A percentile compares a stretch with the other conserved stretches of the same genome.
These are phyloP conservation scores for Hyaloperonospora brassicae DNA, from an alignment of 352 stramenopile genomes.

Conservation along the genomic window DNA sequence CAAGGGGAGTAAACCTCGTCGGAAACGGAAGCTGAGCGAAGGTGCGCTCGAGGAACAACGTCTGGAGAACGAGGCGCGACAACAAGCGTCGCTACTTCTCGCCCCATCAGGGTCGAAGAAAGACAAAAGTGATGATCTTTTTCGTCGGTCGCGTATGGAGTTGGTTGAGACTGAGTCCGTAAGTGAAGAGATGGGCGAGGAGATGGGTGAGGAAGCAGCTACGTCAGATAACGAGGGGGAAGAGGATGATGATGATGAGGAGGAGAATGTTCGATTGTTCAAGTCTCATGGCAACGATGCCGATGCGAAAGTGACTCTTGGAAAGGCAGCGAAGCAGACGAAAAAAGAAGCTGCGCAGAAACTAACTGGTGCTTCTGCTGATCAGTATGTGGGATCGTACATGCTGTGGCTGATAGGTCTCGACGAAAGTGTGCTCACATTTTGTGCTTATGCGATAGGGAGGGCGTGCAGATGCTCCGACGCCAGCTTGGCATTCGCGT, in stretches of 20 bases:
- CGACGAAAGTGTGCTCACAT: not conserved
- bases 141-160: slow-evolving; percentile 32
- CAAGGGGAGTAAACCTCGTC: slow-evolving; percentile 59
- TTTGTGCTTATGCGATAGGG: slow-evolving; percentile 20
- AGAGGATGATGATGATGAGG: slow-evolving; percentile 25
- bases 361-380: slow-evolving; percentile 10
- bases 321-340: slow-evolving; percentile 9
- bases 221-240: slow-evolving; percentile 24
- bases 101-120: slow-evolving; percentile 39
- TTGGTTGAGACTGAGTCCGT: slow-evolving; percentile 23
- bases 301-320: slow-evolving; percentile 11
- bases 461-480: slow-evolving; percentile 54
- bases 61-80: slow-evolving; percentile 58
- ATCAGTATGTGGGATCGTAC: slow-evolving; percentile 18
- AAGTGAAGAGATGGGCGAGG: slow-evolving; percentile 8
- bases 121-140: slow-evolving; percentile 31
- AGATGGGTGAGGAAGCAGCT: slow-evolving; percentile 12
- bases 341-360: slow-evolving; percentile 30
- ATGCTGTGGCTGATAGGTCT: not conserved
- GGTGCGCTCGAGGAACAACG: slow-evolving; percentile 63
- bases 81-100: slow-evolving; percentile 58
- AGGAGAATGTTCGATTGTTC: slow-evolving; percentile 46
- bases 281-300: slow-evolving; percentile 21
- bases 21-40: slow-evolving; percentile 81
- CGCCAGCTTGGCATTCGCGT: slow-evolving; percentile 79